Conservation (phyloP, 352 stramenopile species). For the Phytopythium litorale region DNA sequence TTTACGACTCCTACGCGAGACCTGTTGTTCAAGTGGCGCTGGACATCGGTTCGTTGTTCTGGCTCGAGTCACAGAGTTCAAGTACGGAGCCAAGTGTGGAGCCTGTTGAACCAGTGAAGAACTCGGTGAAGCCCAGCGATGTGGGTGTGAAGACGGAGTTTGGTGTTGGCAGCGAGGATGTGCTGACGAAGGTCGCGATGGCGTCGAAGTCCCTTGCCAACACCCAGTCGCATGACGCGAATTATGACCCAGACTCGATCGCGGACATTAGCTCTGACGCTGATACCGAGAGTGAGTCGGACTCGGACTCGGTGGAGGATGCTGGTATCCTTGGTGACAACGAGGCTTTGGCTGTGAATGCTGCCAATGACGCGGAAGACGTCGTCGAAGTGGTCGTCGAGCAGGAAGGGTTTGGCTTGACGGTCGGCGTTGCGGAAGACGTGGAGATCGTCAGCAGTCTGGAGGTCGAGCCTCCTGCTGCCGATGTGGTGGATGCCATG, state of each 20-base stretch:
- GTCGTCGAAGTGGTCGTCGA: slow-evolving; percentile 10
- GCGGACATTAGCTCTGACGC: slow-evolving; percentile 4
- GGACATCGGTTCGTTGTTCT: slow-evolving; percentile 19
- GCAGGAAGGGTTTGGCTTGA: slow-evolving; percentile 8
- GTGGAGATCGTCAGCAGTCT: neutral
- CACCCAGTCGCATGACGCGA: neutral
- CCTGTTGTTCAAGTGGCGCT: slow-evolving; percentile 32
- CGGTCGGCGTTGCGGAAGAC: slow-evolving; percentile 1
- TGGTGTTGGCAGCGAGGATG: slow-evolving; percentile 6
- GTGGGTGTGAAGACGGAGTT: slow-evolving; percentile 3
- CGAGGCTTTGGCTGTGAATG: neutral
- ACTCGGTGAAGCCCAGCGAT: neutral
- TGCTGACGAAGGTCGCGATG: slow-evolving; percentile 24
- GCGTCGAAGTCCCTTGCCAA: slow-evolving; percentile 30
- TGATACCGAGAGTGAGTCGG: slow-evolving; percentile 1
- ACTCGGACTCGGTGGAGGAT: neutral
- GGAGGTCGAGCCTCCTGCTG: neutral
- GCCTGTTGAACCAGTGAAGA: slow-evolving; percentile 5
- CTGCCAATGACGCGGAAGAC: neutral
- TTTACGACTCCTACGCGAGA: slow-evolving; percentile 33
- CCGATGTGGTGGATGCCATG: neutral
- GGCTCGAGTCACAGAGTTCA: slow-evolving; percentile 8
- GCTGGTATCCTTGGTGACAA: neutral
- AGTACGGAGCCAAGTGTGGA: neutral
- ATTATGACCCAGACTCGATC: neutral